Conservation (phyloP, 1,284 basidiomycete genomes). For the Cerioporus squamosus region DNA sequence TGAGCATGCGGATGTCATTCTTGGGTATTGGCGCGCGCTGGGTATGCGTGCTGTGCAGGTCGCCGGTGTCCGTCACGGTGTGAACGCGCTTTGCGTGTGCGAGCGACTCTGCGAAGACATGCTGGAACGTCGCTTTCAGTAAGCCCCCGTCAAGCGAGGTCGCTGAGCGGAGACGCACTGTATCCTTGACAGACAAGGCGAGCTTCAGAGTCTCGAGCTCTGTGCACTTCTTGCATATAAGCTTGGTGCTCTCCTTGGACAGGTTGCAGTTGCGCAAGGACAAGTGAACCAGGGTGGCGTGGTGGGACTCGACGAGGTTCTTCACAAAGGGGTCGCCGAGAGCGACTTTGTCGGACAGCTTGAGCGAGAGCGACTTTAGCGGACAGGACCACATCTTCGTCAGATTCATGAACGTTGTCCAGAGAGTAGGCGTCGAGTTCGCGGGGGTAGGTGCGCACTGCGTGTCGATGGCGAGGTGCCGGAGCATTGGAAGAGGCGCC, state of each 20-base stretch:
- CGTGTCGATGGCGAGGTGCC: constrained; percentile 58
- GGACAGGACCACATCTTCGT: constrained; percentile 42
- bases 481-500: constrained; percentile 48
- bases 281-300: constrained; percentile 46
- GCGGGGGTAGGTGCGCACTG: constrained; percentile 38
- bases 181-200: constrained; percentile 52
- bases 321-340: constrained; percentile 45
- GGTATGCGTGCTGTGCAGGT: constrained; percentile 49
- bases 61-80: constrained; percentile 52
- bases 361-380: constrained; percentile 52
- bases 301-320: constrained; percentile 49
- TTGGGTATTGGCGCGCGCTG: constrained; percentile 43
- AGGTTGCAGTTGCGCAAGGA: constrained; percentile 53
- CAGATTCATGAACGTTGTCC: constrained; percentile 41
- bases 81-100: constrained; percentile 44
- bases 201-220: constrained; percentile 55
- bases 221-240: constrained; percentile 48
- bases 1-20: constrained; percentile 47
- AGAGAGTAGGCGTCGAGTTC: constrained; percentile 36
- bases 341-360: constrained; percentile 48
- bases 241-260: constrained; percentile 40
- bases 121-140: constrained; percentile 21
- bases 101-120: constrained; percentile 37
- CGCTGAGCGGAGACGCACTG: constrained; percentile 42
- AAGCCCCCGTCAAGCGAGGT: background rate